Evolutionary conservation across 2,329 filamentous ascomycete genomes (phyloP).

Genomic region (Neopestalotiopsis rosae): DNA sequence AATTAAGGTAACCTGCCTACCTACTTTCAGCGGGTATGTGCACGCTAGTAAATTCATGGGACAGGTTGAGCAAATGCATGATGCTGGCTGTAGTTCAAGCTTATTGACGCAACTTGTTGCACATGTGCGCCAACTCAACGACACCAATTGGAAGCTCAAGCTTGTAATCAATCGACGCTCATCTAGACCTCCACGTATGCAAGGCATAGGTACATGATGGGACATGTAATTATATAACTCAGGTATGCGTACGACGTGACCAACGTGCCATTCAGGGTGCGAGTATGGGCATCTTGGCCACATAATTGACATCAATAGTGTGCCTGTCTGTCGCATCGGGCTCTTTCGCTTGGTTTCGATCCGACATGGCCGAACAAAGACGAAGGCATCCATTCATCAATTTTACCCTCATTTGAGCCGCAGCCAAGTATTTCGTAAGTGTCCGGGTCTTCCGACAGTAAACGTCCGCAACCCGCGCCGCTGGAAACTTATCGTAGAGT

Average conservation of each 20-base stretch:
- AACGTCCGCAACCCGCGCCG: constrained; percentile 13
- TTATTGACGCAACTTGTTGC: neutral
- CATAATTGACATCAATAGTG: too few relatives aligned
- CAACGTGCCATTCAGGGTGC: too few relatives aligned
- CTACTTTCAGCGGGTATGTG: neutral
- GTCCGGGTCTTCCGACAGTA: constrained; percentile 29
- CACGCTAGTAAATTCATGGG: neutral
- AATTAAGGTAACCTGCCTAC: neutral
- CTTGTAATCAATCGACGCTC: too few relatives aligned
- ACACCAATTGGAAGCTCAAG: neutral
- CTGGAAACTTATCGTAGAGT: constrained; percentile 13
- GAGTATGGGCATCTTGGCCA: too few relatives aligned
- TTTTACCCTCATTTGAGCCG: constrained; percentile 8
- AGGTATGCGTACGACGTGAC: too few relatives aligned
- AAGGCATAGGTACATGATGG: too few relatives aligned
- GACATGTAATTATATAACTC: too few relatives aligned
- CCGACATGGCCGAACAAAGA: neutral
- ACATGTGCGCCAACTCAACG: neutral
- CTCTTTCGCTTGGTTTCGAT: neutral
- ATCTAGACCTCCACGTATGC: too few relatives aligned
- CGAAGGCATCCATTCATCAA: neutral
- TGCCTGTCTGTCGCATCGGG: too few relatives aligned
- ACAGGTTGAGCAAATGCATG: neutral
- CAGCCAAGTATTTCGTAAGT: neutral
- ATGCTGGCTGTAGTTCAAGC: too few relatives aligned